A percentile compares a stretch with the other conserved stretches of the same genome.
phyloP scores from a whole-genome alignment of 129 eudicot genomes.

The Gnaphalium uliginosum region DNA sequence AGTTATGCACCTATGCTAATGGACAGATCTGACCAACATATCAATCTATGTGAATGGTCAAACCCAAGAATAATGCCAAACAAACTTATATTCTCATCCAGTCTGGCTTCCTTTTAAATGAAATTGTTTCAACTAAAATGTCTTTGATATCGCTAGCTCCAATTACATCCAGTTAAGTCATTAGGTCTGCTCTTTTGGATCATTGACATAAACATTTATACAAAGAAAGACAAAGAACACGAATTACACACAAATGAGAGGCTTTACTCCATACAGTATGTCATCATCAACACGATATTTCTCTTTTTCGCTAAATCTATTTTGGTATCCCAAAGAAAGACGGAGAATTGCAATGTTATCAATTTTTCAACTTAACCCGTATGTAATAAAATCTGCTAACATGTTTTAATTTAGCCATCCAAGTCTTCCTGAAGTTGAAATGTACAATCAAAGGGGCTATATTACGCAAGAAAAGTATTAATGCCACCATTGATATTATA shows the following conservation, averaged over 20 bases:
- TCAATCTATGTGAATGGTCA: background rate
- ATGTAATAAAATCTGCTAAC: slow-evolving; percentile 3
- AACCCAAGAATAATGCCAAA: background rate
- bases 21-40: slow-evolving; percentile 1
- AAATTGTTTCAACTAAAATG: background rate
- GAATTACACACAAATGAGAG: background rate
- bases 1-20: background rate
- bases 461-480: slow-evolving; percentile 1
- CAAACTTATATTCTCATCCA: slow-evolving; percentile 3
- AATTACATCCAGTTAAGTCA: background rate
- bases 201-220: background rate
- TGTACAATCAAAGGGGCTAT: background rate
- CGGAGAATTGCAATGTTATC: background rate
- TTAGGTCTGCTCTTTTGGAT: background rate
- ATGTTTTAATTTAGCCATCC: background rate
- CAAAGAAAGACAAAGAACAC: background rate
- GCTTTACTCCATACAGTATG: slow-evolving; percentile 12
- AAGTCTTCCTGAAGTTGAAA: background rate
- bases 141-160: background rate
- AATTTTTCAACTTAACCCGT: background rate
- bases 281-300: background rate
- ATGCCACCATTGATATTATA: slow-evolving; percentile 15
- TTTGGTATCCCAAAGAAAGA: background rate
- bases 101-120: background rate
- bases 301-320: background rate